Evolutionary conservation across 1,284 basidiomycete species (phyloP), one percentile per base, ranked within the genome.

Genomic region (Neotropicomus parvogracilis): DNA sequence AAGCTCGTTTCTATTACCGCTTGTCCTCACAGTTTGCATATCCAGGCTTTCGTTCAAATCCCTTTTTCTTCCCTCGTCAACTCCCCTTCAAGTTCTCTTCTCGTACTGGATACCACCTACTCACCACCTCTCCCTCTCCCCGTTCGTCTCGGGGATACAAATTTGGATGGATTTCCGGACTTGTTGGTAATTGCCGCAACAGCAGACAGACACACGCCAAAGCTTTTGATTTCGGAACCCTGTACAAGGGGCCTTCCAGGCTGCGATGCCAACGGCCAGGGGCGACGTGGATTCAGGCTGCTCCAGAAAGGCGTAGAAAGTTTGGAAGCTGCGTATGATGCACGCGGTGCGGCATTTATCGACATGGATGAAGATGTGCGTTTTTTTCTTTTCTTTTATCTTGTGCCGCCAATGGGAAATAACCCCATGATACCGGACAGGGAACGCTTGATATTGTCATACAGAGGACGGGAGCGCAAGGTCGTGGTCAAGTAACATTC

Each of bases 291-390:
- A 6, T 93, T 85, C 73, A 68, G 66, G 39, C 68, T 80, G 6
- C 73, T 81, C n/a, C 72, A 64, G 38, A 81, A 80, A 21, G 87
- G 85, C 3, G 77, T 77, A 2, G 80, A 85, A 27, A 72, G 77
- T 6, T 67, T 99, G 46, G 75, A 80, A 16, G 68, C 64, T 10
- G 75, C 97, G 10, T 78, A 75, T 49, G 95, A 99, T 66, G 95
- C 90, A 0, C 75, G 85, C 33, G 80, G 84, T 17, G 85, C 85
- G 1, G 78, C 85, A 16, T 95, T 95, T 69, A 60, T 99, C 48
- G 97, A 99, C 67, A 74, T 98, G 63, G 95, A 97, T 63, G 97
- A 98, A 64, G 95, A 99, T 67, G 94, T 93, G 58, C 63, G 88
- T 70, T 16, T n/a, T 10, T 6, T 34, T n/a, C n/a, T 17, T 26